Evolutionary conservation across 2,329 filamentous ascomycete species (phyloP), one percentile per base, ranked within the genome.

Genomic region (Cordyceps javanica): DNA sequence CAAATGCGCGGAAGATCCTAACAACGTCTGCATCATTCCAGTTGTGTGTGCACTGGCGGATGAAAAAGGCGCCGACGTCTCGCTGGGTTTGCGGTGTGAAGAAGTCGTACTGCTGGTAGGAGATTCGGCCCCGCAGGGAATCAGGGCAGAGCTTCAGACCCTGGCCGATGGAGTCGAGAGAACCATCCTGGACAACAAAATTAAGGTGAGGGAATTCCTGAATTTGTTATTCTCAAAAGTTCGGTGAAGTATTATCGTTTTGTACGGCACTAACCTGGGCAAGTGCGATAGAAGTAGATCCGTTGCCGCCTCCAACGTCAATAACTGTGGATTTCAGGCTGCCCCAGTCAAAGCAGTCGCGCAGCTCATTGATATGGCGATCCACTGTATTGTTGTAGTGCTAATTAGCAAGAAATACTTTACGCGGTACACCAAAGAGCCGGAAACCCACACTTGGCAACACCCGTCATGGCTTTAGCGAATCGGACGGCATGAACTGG

Each of bases 161-260:
- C n/a, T n/a, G n/a, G n/a, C n/a, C n/a, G n/a, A n/a, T n/a, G n/a
- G n/a, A n/a, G n/a, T n/a, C n/a, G n/a, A n/a, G n/a, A n/a, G n/a
- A n/a, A n/a, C n/a, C 30, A 45, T 69, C 66, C 41, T 68, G 65
- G 1, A 68, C 64, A 19, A 65, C 57, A 53, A 69, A 66, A 6
- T 51, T 60, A 5, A 68, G 60, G 11, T 66, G 34, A 0, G 63
- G 64, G 30, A 65, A 65, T 9, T 21, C 21, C 54, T 60, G 19
- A 1, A 39, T 14, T 19, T 16, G 11, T 11, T 9, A 21, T 58
- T 30, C 44, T 25, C 16, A 30, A 6, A 14, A 30, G 2, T 10
- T 4, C 16, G n/a, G n/a, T 14, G 13, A 14, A 26, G 21, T 25
- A 52, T 16, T 11, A 32, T 32, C 30, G 11, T 41, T 3, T 4